Evolutionary conservation across 2,329 filamentous ascomycete species (phyloP).

Genomic region (Colletotrichum zoysiae): DNA sequence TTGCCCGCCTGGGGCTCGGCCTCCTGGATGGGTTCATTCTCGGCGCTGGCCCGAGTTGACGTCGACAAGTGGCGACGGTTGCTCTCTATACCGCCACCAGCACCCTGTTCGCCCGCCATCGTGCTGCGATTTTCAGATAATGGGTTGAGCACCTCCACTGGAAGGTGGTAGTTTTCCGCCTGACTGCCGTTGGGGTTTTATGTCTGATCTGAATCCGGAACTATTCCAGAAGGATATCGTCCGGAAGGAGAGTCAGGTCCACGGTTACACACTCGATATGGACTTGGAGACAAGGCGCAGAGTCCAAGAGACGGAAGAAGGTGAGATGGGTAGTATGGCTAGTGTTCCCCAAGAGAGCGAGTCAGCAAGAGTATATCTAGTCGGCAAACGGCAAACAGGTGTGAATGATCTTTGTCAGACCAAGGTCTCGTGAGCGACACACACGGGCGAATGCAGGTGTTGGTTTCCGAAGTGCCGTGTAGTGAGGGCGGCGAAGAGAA

Average conservation of each 20-base stretch:
- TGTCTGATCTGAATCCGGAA: neutral
- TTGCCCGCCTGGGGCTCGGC: conserved; percentile 56
- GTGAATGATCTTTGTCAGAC: conserved; percentile 23
- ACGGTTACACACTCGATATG: conserved; percentile 26
- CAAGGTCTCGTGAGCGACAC: conserved; percentile 39
- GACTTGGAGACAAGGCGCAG: conserved; percentile 4
- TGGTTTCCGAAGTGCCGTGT: conserved; percentile 26
- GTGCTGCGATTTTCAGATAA: conserved; percentile 2
- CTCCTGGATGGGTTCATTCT: conserved; percentile 60
- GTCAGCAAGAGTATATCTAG: conserved; percentile 41
- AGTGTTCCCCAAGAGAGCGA: conserved; percentile 12
- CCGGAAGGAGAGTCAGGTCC: conserved; percentile 2
- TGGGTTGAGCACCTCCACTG: neutral
- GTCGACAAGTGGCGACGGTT: conserved; percentile 51
- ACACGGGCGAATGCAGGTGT: conserved; percentile 34
- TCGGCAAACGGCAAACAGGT: conserved; percentile 31
- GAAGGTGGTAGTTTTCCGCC: neutral
- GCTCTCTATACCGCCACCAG: conserved; percentile 56
- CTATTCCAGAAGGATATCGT: conserved; percentile 3
- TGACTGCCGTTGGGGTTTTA: neutral
- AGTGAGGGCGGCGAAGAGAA: conserved; percentile 6
- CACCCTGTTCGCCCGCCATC: conserved; percentile 62
- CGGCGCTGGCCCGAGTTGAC: conserved; percentile 57
- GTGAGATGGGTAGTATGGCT: conserved; percentile 16
- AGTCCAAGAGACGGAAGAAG: neutral